Evolutionary conservation across 495 filamentous ascomycete species (phyloP).

Genomic region (Aspergillus olivimuriae): DNA sequence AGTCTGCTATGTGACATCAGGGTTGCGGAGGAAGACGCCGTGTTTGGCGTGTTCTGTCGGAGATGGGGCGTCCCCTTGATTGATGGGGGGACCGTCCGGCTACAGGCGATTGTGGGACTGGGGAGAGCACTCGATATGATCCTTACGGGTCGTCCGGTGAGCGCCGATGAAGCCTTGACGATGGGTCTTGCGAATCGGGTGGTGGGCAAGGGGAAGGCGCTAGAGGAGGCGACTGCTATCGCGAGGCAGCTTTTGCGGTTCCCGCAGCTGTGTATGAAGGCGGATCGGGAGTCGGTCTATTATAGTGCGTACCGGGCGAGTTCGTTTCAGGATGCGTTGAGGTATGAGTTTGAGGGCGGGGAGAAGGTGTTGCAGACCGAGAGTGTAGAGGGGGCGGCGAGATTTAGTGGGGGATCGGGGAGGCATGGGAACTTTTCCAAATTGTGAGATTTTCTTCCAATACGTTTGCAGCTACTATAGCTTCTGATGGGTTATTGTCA

Average conservation of each 20-base stretch:
- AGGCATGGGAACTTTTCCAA: conserved; percentile 35
- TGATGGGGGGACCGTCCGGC: conserved; percentile 43
- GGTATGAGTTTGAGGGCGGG: conserved; percentile 35
- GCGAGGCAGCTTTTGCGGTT: conserved; percentile 37
- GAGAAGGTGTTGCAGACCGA: conserved; percentile 29
- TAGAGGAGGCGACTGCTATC: conserved; percentile 36
- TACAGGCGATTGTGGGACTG: conserved; percentile 42
- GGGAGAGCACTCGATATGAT: conserved; percentile 47
- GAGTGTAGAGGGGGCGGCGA: conserved; percentile 33
- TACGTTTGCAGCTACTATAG: no score
- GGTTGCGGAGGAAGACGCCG: conserved; percentile 39
- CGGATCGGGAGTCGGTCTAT: conserved; percentile 32
- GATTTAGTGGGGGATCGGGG: conserved; percentile 35
- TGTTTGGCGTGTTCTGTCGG: conserved; percentile 46
- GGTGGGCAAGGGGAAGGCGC: conserved; percentile 37
- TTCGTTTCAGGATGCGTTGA: conserved; percentile 39
- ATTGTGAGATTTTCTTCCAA: no score
- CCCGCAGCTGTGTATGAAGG: conserved; percentile 40
- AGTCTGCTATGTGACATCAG: conserved; percentile 41
- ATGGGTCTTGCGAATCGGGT: conserved; percentile 46
- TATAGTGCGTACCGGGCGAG: conserved; percentile 37
- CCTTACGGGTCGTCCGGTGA: conserved; percentile 39
- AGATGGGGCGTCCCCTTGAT: conserved; percentile 45
- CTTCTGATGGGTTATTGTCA: no score
- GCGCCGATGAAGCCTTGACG: conserved; percentile 36